Conservation (phyloP, 345 rosid genomes). For the Euphorbia tirucalli region DNA sequence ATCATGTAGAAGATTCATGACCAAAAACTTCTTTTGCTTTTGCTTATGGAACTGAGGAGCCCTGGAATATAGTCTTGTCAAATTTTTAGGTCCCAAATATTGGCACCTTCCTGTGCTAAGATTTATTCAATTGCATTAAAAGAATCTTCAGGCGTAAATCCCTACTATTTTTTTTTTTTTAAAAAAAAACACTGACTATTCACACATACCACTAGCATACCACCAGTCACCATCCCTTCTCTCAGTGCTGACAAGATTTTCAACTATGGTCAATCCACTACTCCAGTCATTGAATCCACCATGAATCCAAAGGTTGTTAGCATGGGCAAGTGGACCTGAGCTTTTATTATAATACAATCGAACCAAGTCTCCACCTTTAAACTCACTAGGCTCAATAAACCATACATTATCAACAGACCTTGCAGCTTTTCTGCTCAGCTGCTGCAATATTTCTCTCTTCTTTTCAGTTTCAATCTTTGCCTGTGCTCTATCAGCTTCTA, state of each 20-base stretch:
- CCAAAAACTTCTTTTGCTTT: no score
- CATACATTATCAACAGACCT: conserved; percentile 52
- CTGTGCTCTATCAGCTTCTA: conserved; percentile 70
- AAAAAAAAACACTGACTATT: conserved; percentile 2
- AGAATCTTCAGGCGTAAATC: not conserved
- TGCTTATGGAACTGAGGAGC: no score
- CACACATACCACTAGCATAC: conserved; percentile 67
- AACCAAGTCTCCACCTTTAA: conserved; percentile 53
- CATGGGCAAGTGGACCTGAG: conserved; percentile 67
- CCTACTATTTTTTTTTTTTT: no score
- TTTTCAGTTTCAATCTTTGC: conserved; percentile 64
- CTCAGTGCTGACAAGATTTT: conserved; percentile 49
- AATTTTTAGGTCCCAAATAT: not conserved
- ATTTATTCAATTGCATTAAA: not conserved
- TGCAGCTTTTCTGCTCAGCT: conserved; percentile 50
- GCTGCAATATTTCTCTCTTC: conserved; percentile 41
- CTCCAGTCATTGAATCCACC: conserved; percentile 87
- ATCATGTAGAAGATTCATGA: no score
- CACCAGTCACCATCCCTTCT: conserved; percentile 75
- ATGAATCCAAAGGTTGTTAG: conserved; percentile 80
- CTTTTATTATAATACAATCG: conserved; percentile 62
- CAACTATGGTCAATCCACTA: conserved; percentile 62
- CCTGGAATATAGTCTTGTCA: no score
- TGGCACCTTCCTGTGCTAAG: not conserved
- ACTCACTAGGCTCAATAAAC: conserved; percentile 67